phyloP scores from a whole-genome alignment of 2,329 filamentous ascomycete genomes.

The Chaetothyriales sp. region DNA sequence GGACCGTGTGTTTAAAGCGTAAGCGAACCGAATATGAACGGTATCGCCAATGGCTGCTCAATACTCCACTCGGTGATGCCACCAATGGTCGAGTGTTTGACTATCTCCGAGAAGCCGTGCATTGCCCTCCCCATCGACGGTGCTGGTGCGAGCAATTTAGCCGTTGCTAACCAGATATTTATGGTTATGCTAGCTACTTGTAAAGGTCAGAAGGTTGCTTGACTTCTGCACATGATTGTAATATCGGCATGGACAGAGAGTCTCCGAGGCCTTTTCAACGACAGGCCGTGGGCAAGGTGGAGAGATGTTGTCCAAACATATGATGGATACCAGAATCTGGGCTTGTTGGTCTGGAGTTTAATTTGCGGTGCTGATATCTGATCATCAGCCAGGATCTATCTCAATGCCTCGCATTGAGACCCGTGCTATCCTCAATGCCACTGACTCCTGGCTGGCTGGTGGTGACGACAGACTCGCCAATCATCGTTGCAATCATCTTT shows the following conservation, averaged over 20 bases:
- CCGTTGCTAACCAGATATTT: neutral
- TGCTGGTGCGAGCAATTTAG: slow-evolving; percentile 5
- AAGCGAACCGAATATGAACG: slow-evolving; percentile 41
- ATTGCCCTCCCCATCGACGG: slow-evolving; percentile 1
- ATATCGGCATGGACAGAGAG: neutral
- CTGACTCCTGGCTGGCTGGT: slow-evolving; percentile 5
- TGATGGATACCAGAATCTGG: too few relatives aligned
- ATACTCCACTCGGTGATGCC: slow-evolving; percentile 40
- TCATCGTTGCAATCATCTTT: slow-evolving; percentile 67
- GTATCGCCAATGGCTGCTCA: slow-evolving; percentile 47
- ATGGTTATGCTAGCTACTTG: neutral
- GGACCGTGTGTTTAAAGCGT: slow-evolving; percentile 37
- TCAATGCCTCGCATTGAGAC: slow-evolving; percentile 30
- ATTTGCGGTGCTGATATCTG: neutral
- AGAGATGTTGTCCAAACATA: too few relatives aligned
- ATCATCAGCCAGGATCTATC: neutral
- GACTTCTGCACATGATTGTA: neutral
- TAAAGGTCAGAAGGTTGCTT: neutral
- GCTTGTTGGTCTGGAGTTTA: neutral
- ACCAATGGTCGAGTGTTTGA: slow-evolving; percentile 49
- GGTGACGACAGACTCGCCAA: slow-evolving; percentile 34
- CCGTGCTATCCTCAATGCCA: slow-evolving; percentile 20
- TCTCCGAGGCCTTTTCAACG: neutral
- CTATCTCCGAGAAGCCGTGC: slow-evolving; percentile 35
- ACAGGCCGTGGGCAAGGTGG: too few relatives aligned